Percentiles rank a stretch among this genome's conserved stretches.
These are phyloP conservation scores for Stenocarpella maydis DNA, from an alignment of 2,329 filamentous ascomycete species.

Conservation along the genomic window DNA sequence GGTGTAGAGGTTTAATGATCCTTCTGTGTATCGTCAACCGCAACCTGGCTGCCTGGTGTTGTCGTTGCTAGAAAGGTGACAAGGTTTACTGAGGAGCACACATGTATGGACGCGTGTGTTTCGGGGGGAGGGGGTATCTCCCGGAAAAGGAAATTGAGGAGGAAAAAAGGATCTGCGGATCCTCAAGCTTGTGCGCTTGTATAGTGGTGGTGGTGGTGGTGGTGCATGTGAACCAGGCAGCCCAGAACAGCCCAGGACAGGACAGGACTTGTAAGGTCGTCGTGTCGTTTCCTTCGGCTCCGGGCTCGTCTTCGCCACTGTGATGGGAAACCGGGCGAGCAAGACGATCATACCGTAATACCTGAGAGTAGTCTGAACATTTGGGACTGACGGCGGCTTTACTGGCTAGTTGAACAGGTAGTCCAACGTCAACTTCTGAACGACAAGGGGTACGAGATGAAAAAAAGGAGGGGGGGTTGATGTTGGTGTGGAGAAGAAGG, in stretches of 20 bases:
- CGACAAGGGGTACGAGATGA: not conserved
- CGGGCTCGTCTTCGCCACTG: not conserved
- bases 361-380: not conserved
- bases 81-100: not conserved
- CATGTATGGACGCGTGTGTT: conserved; percentile 12
- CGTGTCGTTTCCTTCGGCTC: not conserved
- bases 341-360: not conserved
- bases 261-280: not conserved
- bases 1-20: conserved; percentile 25
- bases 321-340: not conserved
- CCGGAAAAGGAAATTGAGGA: not conserved
- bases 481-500: too few relatives aligned
- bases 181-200: not conserved
- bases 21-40: conserved; percentile 13
- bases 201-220: not conserved
- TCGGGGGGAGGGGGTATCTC: conserved; percentile 7
- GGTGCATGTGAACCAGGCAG: not conserved
- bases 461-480: not conserved
- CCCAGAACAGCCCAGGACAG: not conserved
- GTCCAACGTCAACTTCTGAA: conserved; percentile 10
- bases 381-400: not conserved
- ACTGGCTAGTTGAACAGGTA: not conserved
- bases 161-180: not conserved
- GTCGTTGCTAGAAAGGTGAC: not conserved
- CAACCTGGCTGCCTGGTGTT: not conserved